These are phyloP conservation scores for Paramecium primaurelia DNA, from an alignment of 73 alveolate species.

Conservation along the genomic window DNA sequence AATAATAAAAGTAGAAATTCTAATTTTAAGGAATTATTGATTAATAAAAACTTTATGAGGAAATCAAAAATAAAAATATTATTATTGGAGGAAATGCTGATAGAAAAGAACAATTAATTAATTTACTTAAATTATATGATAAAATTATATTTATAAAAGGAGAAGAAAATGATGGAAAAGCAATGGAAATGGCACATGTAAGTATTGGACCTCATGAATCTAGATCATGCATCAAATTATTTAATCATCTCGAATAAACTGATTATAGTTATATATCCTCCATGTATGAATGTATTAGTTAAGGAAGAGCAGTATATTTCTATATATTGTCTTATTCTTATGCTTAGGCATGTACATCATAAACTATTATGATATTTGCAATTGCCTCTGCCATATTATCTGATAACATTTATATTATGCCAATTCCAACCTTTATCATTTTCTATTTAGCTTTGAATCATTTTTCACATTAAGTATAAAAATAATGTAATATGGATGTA, in stretches of 20 bases:
- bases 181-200: conserved; percentile 26
- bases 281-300: background rate
- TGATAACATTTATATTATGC: background rate
- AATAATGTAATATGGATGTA: background rate
- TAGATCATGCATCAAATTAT: background rate
- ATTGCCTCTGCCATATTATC: background rate
- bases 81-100: background rate
- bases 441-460: background rate
- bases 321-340: background rate
- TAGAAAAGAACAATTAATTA: background rate
- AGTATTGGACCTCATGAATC: conserved; percentile 32
- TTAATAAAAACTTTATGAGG: background rate
- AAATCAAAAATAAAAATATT: background rate
- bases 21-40: conserved; percentile 21
- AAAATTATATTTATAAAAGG: conserved; percentile 7
- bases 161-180: conserved; percentile 15
- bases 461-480: background rate
- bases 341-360: conserved; percentile 4
- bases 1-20: background rate
- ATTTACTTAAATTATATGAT: conserved; percentile 8
- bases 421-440: background rate
- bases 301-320: conserved; percentile 10
- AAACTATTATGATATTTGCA: background rate
- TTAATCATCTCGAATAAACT: background rate
- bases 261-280: background rate